Conservation (phyloP, 2,329 filamentous ascomycete genomes). For the Aspergillus jensenii region DNA sequence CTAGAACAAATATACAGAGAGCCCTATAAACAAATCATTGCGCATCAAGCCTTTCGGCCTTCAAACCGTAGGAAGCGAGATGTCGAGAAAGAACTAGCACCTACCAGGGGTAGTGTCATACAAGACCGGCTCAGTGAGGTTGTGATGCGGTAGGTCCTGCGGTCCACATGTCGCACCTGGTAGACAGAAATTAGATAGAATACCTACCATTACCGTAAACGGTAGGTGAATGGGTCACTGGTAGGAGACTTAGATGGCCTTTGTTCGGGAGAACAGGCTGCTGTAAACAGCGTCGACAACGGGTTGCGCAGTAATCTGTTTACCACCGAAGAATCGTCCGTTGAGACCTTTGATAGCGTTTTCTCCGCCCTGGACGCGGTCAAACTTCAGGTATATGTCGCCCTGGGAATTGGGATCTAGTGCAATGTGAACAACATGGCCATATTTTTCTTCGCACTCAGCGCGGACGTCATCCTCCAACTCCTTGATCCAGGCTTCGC, state of each 20-base stretch:
- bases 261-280: conserved; percentile 86
- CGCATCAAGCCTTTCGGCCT: conserved; percentile 23
- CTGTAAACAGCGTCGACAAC: conserved; percentile 99
- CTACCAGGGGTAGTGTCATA: conserved; percentile 39
- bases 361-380: conserved; percentile 89
- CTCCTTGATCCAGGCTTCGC: conserved; percentile 86
- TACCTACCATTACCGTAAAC: conserved; percentile 27
- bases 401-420: conserved; percentile 91
- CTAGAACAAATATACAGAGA: conserved; percentile 19
- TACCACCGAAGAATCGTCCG: conserved; percentile 90
- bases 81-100: conserved; percentile 30
- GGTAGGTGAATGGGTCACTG: conserved; percentile 7
- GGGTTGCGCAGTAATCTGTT: conserved; percentile 89
- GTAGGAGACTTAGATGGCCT: conserved; percentile 61
- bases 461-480: conserved; percentile 88
- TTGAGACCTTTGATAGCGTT: conserved; percentile 98
- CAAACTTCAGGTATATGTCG: conserved; percentile 98
- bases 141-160: conserved; percentile 13
- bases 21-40: conserved; percentile 31
- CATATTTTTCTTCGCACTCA: conserved; percentile 94
- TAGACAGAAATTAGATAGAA: conserved; percentile 27
- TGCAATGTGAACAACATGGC: conserved; percentile 94
- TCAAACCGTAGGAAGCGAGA: conserved; percentile 20
- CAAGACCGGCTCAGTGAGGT: conserved; percentile 19
- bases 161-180: conserved; percentile 26